phyloP scores from a whole-genome alignment of 192 early-diverging fungal genomes.

The Coemansia sp. region DNA sequence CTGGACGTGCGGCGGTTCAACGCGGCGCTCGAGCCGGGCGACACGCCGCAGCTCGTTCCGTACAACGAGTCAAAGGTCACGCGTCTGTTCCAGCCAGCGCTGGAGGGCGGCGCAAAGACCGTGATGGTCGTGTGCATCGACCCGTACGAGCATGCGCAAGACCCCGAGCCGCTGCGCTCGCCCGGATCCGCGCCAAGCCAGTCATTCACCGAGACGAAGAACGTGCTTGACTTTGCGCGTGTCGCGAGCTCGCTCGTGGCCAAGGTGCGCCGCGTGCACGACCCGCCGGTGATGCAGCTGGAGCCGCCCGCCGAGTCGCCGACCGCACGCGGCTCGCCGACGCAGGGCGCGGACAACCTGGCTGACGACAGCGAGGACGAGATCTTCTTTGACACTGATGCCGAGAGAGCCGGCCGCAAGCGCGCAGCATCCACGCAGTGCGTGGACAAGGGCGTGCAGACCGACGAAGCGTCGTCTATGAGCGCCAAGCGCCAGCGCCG shows the following conservation, averaged over 20 bases:
- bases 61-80: conserved; percentile 71
- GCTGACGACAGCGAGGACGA: conserved; percentile 34
- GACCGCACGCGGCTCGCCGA: neutral
- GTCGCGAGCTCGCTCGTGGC: conserved; percentile 59
- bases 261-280: conserved; percentile 21
- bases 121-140: conserved; percentile 65
- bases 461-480: conserved; percentile 1
- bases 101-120: conserved; percentile 60
- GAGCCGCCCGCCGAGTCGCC: neutral
- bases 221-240: conserved; percentile 62
- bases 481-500: conserved; percentile 35
- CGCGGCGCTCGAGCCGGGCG: conserved; percentile 8
- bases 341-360: neutral
- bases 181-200: neutral
- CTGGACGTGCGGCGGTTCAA: conserved; percentile 64
- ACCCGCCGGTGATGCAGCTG: neutral
- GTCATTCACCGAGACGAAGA: conserved; percentile 46
- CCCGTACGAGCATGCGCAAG: conserved; percentile 55
- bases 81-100: conserved; percentile 60
- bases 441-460: conserved; percentile 10
- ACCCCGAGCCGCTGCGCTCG: neutral
- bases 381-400: conserved; percentile 33
- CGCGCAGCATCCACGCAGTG: conserved; percentile 2
- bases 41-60: conserved; percentile 50
- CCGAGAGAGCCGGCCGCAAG: conserved; percentile 8